Conservation (phyloP, 2,329 filamentous ascomycete species). For the Fusarium nurragi region DNA sequence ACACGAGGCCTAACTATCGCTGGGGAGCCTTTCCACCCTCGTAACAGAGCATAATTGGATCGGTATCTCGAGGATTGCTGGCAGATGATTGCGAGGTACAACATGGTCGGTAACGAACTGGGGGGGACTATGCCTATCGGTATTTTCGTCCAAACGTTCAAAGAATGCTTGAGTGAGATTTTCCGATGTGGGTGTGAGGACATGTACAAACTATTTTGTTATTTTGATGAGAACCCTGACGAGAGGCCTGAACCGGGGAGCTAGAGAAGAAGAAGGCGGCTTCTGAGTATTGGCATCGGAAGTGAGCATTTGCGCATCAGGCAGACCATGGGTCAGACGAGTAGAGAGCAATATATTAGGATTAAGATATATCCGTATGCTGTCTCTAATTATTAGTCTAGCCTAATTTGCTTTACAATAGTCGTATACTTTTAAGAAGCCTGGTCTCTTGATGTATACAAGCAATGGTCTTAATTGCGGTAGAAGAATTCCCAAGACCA, state of each 20-base stretch:
- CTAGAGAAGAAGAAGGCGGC: too few species aligned
- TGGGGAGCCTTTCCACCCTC: not conserved
- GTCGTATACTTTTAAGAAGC: too few species aligned
- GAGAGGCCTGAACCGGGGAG: not conserved
- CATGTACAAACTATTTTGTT: accelerated
- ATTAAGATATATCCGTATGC: too few species aligned
- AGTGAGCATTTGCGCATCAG: too few species aligned
- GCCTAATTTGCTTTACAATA: too few species aligned
- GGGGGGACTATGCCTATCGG: not conserved
- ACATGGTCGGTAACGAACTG: conserved; percentile 10
- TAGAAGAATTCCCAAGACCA: too few species aligned
- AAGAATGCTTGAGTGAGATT: not conserved
- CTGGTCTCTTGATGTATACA: too few species aligned
- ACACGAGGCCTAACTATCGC: not conserved
- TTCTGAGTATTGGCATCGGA: not conserved
- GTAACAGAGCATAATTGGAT: not conserved
- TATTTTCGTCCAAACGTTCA: not conserved
- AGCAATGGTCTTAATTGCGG: too few species aligned
- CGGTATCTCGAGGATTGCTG: conserved; percentile 21
- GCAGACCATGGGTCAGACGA: too few species aligned
- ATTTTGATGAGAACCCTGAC: not conserved
- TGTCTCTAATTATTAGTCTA: too few species aligned
- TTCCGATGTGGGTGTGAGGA: not conserved
- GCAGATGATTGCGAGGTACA: conserved; percentile 12
- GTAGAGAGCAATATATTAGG: too few species aligned